These are phyloP conservation scores for Yamagishiella unicocca DNA, from an alignment of 139 green algal genomes.

Conservation along the genomic window DNA sequence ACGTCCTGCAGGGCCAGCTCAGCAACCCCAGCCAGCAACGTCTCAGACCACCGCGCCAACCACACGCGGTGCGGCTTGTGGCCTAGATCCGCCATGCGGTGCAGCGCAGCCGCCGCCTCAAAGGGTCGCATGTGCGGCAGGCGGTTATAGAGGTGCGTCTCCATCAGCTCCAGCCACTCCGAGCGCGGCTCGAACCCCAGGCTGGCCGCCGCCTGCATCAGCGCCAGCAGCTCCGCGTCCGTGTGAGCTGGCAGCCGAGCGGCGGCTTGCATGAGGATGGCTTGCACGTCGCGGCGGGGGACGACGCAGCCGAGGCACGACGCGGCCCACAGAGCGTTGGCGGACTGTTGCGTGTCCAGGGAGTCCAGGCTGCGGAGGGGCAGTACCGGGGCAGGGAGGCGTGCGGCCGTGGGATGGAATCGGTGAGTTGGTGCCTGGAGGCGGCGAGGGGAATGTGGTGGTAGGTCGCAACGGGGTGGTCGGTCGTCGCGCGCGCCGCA, in stretches of 20 bases:
- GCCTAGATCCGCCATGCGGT: conserved; percentile 15
- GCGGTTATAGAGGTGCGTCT: conserved; percentile 4
- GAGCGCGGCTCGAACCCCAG: background rate
- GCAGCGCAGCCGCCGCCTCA: background rate
- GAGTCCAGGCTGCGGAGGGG: background rate
- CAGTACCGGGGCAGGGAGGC: no score
- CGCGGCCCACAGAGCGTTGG: conserved; percentile 44
- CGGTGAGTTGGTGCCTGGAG: no score
- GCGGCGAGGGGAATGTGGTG: no score
- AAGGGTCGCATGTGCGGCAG: conserved; percentile 16
- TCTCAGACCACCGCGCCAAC: conserved; percentile 50
- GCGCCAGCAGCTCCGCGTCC: conserved; percentile 1
- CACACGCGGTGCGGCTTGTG: conserved; percentile 60
- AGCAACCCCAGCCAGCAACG: background rate
- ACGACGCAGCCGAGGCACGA: background rate
- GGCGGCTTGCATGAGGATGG: background rate
- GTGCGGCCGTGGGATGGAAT: no score
- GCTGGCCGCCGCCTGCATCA: background rate
- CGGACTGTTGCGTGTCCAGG: conserved; percentile 15
- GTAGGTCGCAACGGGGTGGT: no score
- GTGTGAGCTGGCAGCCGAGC: conserved; percentile 1
- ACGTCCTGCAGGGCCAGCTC: background rate
- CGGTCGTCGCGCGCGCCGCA: no score
- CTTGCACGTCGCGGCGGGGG: background rate
- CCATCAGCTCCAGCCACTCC: conserved; percentile 21